Percentiles rank a stretch among this genome's conserved stretches.
Conservation (phyloP, 495 filamentous ascomycete genomes). For the Apiosordaria backusii region DNA sequence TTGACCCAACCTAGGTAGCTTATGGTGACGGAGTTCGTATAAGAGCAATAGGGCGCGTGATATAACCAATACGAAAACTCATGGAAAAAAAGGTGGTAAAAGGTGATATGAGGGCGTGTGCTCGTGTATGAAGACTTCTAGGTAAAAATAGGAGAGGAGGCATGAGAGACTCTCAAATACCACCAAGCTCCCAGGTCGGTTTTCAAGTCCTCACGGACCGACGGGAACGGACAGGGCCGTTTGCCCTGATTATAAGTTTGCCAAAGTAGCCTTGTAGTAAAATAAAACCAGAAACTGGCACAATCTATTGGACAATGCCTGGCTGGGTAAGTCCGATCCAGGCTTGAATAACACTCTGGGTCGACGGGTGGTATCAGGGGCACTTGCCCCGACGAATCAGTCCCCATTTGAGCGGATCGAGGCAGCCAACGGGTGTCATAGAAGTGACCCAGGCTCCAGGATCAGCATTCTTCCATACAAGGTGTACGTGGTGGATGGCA, state of each 20-base stretch:
- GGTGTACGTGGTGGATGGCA: constrained; percentile 11
- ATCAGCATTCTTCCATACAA: constrained; percentile 31
- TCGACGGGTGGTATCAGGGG: constrained; percentile 6
- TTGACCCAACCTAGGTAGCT: neutral
- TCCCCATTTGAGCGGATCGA: neutral
- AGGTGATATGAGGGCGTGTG: neutral
- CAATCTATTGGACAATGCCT: constrained; percentile 27
- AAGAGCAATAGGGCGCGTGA: neutral
- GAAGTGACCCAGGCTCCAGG: constrained; percentile 12
- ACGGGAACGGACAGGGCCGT: constrained; percentile 19
- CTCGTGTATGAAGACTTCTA: neutral
- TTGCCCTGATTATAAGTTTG: constrained; percentile 2
- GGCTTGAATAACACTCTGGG: constrained; percentile 2
- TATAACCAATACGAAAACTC: neutral
- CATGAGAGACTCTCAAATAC: neutral
- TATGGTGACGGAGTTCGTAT: neutral
- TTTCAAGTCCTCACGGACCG: constrained; percentile 17
- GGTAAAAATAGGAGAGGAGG: neutral
- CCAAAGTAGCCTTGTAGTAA: neutral
- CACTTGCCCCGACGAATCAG: constrained; percentile 13
- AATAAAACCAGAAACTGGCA: neutral
- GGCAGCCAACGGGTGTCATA: constrained; percentile 1
- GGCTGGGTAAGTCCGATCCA: constrained; percentile 9
- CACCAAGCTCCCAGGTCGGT: neutral
- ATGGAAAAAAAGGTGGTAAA: neutral